Evolutionary conservation across 2,329 filamentous ascomycete genomes (phyloP), one percentile per base, ranked within the genome.

Genomic region (Pyrenochaeta sp.): DNA sequence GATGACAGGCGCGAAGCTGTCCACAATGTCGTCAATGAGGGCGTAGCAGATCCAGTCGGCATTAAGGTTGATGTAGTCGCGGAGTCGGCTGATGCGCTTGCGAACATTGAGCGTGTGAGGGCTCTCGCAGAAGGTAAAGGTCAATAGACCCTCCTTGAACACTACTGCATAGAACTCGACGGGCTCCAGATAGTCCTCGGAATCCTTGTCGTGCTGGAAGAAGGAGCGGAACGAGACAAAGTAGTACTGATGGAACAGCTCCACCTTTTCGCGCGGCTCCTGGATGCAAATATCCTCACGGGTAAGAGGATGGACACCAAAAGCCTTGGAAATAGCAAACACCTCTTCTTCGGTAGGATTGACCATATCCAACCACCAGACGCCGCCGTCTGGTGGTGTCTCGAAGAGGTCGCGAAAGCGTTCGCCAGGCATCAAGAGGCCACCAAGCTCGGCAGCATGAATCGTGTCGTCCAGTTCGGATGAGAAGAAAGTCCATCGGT

Each of bases 1-100:
- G 60, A 99, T 96, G 27, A 92, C 88, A 12, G 94, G 94, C 0
- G 90, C 93, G 69, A 98, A 99, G 18, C 87, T 91, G 79, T 99
- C 95, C 55, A 98, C 95, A 71, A 99, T 99, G 72, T 99, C 92
- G 76, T 99, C 95, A 73, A 99, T 98, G 71, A 99, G 84, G 37
- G 95, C 95, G 73, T 99, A 99, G 81, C 95, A 99, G 66, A 98
- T 96, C 94, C 96, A 99, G 77, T 99, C 95, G 64, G 92, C 93
- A 72, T 92, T 96, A 33, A 99, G 83, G 57, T 93, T 89, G 67
- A 98, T 90, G 71, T 97, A 98, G 71, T 99, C 95, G 71, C 96
- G 94, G 50, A 99, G 83, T 64, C 92, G 90, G 20, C 91, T 89
- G 68, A 99, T 98, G 76, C 95, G 88, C 81, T 90, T 92, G 62